Evolutionary conservation across 148 eudicot genomes (phyloP), one percentile per base, ranked within the genome.

Genomic region (Chenopodium berlandieri): DNA sequence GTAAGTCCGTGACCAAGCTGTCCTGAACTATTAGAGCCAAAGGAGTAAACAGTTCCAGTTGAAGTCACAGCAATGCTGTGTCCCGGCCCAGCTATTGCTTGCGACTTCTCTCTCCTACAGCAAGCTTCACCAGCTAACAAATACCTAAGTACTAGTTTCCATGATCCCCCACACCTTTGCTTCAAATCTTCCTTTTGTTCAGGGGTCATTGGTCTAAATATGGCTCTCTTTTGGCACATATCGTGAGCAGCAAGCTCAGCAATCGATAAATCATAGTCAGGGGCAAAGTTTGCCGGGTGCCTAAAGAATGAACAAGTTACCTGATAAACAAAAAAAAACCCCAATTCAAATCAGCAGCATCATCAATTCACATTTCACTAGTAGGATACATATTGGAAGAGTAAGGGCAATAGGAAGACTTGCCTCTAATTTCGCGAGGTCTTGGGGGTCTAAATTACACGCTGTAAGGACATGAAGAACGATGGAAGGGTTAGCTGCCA

Each of bases 371-470:
- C 86, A 3, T 9, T 73, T 67, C 54, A 47, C 3, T 19, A 58
- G 79, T 7, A 58, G 20, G 19, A 34, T 14, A 1, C 40, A 22
- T 47, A 30, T 7, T 7, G 9, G 9, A 73, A 76, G 27, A 20
- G 17, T 13, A 32, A 64, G 76, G 71, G 73, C 32, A 69, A 78
- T 23, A 65, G 72, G 75, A 52, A 40, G 60, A 85, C 98, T 92
- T 92, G 93, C 99, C 99, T 95, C 99, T 79, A 95, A 86, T 56
- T 89, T 90, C 0, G 97, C 99, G 25, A 93, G 97, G 85, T 95
- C 99, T 78, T 91, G 93, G 20, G 99, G 94, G 66, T 93, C 97
- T 64, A 95, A 80, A 75, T 88, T 89, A 85, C 94, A 91, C 0
- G 87, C 86, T 2, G 97, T 90, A 58, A 95, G 97, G 75, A 95